phyloP scores from a whole-genome alignment of 805 yeast species.

The Grigorovia humatica region DNA sequence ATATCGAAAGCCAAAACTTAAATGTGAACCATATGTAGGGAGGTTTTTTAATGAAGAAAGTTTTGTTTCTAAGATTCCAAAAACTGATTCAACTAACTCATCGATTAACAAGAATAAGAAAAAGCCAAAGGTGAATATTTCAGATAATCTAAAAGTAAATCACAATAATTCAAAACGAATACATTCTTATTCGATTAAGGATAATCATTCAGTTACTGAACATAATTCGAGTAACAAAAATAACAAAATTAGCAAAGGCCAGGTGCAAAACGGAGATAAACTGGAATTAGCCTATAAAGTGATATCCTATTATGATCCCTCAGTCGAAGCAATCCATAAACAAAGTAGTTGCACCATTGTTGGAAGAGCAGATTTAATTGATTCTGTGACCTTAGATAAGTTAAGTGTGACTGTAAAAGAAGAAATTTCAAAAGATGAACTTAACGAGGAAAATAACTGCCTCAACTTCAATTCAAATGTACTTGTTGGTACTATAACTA shows the following conservation, averaged over 20 bases:
- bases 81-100: neutral
- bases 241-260: neutral
- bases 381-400: neutral
- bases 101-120: neutral
- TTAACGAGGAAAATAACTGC: neutral
- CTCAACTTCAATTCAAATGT: too few species aligned
- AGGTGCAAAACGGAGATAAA: neutral
- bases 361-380: neutral
- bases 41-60: slow-evolving; percentile 19
- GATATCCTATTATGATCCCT: neutral
- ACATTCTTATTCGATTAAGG: neutral
- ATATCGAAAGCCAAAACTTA: slow-evolving; percentile 27
- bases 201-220: neutral
- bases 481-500: neutral
- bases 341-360: neutral
- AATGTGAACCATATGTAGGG: neutral
- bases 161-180: neutral
- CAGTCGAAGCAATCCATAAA: neutral
- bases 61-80: slow-evolving; percentile 7
- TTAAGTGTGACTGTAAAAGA: neutral
- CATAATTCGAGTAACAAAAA: neutral
- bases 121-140: neutral
- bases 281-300: neutral
- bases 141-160: neutral
- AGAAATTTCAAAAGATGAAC: neutral